Evolutionary conservation across 148 eudicot genomes (phyloP), one percentile per base, ranked within the genome.

Genomic region (Rhododendron griersonianum): DNA sequence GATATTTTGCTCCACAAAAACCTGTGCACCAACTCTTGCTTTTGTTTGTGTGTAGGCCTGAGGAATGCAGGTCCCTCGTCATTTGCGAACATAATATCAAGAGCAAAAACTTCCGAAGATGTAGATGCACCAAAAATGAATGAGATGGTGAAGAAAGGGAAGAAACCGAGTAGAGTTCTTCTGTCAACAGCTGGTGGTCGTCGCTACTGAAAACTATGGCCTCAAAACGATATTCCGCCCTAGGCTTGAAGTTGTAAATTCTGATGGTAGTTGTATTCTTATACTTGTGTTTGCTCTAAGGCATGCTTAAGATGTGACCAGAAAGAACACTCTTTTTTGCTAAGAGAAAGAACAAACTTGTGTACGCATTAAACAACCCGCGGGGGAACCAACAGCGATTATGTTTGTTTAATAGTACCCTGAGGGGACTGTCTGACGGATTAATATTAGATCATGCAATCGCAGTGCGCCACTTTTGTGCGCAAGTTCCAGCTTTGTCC

Each of bases 101-200:
- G 94, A 85, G 91, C 92, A 86, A 90, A 89, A 74, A 74, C 90
- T 51, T 84, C 41, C 74, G 95, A 92, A 87, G 86, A 50, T 48
- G 73, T 47, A 41, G 85, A 87, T 55, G 51, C 81, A 48, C 79
- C 87, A 8, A 93, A 90, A 86, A 45, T 80, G 50, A 91, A 86
- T 84, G 99, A 98, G 87, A 87, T 83, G 8, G 91, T 91, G 13
- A 98, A 92, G 92, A 98, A 93, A 84, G 98, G 98, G 78, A 98
- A 94, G 92, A 98, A 95, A 88, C 89, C 89, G 61, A 92, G 89
- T 87, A 93, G 95, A 10, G 97, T 98, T 57, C 98, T 98, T 77
- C 88, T 98, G 53, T 95, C 99, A 83, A 98, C 98, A 65, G 79
- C 96, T 77, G 96, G 98, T 84, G 95, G 98, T 76, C 96, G 99